Evolutionary conservation across 2,329 filamentous ascomycete species (phyloP), one percentile per base, ranked within the genome.

Genomic region (Fusarium sp.): DNA sequence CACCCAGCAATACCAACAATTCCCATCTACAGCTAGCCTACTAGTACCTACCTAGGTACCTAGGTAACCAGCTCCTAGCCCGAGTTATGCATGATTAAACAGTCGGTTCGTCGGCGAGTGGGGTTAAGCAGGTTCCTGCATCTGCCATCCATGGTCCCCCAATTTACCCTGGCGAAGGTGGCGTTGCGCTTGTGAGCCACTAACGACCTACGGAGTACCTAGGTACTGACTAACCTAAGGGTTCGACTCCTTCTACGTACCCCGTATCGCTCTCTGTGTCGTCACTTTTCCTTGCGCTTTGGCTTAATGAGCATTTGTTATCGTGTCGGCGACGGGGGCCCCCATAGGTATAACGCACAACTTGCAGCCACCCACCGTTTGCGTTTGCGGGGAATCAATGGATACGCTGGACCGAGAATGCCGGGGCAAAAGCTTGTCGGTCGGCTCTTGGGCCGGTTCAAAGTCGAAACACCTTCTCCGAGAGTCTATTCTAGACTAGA

Each of bases 111-210:
- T 71, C 70, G 68, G 68, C 44, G 55, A 65, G 71, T 71, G 73
- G 74, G 61, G 73, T 67, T 52, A 23, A 50, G 64, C 73, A 67
- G 75, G 75, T 76, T 75, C 75, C 74, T 76, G 75, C 74, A 65
- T 77, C 72, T 74, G 65, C 56, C 59, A 70, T 20, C 15, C 30
- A 23, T 11, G 41, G 50, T 49, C 44, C 62, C 58, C 62, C 52
- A 74, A 72, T 70, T 68, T 62, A 52, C 62, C 64, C 48, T 74
- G 71, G 72, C 54, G 58, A 46, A 45, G 46, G 64, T 64, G 62
- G 54, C 64, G 73, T 51, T 50, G 67, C 63, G 56, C 63, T 56
- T 73, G 48, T 37, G 27, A 23, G 22, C 20, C 43, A 52, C 60
- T 9, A 27, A 27, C 9, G 25, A 10, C 25, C n/a, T n/a, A n/a